Evolutionary conservation across 2,329 filamentous ascomycete species (phyloP), one percentile per base, ranked within the genome.

Genomic region (Aspergillus udagawae): DNA sequence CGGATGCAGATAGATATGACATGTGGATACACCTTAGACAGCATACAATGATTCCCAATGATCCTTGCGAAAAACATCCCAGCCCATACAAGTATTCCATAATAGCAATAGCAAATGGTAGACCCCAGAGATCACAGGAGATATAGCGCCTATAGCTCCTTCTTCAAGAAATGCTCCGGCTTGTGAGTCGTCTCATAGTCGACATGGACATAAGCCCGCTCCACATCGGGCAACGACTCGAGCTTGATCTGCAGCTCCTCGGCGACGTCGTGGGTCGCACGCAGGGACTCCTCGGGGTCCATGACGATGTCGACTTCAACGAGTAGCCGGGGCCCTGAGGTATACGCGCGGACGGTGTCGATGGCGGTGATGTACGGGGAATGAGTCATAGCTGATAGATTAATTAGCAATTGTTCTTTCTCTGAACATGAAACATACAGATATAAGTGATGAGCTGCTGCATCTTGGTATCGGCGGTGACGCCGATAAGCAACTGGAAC

Each of bases 251-350:
- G 94, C 66, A 99, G 80, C 67, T 89, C 92, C 76, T 99, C 94
- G 0, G 94, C 93, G 12, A 97, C 85, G 69, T 99, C 94, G 73
- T 99, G 94, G 0, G 92, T 94, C 53, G 87, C 86, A 60, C 84
- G 82, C 17, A 99, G 82, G 1, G 86, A 85, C 54, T 87, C 83
- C 1, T 85, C 79, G 0, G 87, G 85, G 65, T 92, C 86, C 91
- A 97, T 96, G 67, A 97, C 93, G 55, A 97, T 86, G 71, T 99
- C 94, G 41, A 97, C 91, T 79, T 99, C 94, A 64, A 95, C 92
- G 63, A 97, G 92, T 49, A 97, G 84, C 21, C 93, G 84, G 0
- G 92, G 85, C 0, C 93, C 93, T 6, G 87, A 91, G 75, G 97
- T 92, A 76, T 96, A 97, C 0, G 92, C 91, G 52, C 94, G 86